Evolutionary conservation across 176 grass and related monocot genomes (phyloP), one percentile per base, ranked within the genome.

Genomic region (Secale cereale): DNA sequence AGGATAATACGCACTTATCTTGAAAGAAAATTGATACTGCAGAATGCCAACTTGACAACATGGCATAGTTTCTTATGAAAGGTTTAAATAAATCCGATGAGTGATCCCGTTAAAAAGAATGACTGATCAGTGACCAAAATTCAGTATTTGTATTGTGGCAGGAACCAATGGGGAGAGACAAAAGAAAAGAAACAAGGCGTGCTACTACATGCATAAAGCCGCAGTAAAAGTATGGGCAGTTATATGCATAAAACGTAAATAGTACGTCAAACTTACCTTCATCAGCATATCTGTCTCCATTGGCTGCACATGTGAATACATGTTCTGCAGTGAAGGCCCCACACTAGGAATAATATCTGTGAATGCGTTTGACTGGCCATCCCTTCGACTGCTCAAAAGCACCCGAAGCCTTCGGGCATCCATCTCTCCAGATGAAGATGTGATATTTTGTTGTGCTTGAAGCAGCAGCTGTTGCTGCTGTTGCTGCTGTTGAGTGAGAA

Each of bases 371-470:
- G 89, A 70, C 26, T 65, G 89, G 30, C 88, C 40, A 65, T 92
- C 95, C 84, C 87, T 91, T 70, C 81, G 71, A 66, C 90, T 91
- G 78, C 74, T 88, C 62, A 88, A 85, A 79, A 94, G 83, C 92
- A 97, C 91, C 32, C 85, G 85, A 85, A 97, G 84, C 61, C 84
- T 87, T 88, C 92, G 86, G 61, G 82, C 90, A 79, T 97, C 95
- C 80, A 94, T 90, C 83, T 94, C 92, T 12, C 78, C 86, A 85
- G 83, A 48, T 62, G 90, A 85, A 61, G 89, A 64, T 26, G 86
- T 23, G 59, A 88, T 80, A 59, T 92, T 97, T 78, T 97, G 90
- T 20, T 97, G 95, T 41, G 95, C 92, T 83, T 92, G 95, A 82
- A 97, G 84, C 68, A 97, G 86, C 56, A 94, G 56, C 46, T 90